phyloP scores from a whole-genome alignment of 495 filamentous ascomycete species.

The Cercophora samala region DNA sequence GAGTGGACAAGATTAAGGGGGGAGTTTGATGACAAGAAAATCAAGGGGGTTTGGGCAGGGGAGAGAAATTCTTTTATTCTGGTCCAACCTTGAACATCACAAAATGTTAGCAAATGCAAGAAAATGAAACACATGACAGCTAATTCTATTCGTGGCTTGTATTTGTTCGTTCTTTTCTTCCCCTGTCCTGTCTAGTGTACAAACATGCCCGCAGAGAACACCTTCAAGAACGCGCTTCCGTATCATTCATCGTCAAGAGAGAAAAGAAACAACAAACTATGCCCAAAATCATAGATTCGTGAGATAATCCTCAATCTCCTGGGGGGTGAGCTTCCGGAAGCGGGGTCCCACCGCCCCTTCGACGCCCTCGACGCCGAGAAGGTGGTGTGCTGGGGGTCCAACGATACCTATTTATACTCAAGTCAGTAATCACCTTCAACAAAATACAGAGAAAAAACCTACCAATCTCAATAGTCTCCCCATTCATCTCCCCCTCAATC shows the following conservation, averaged over 20 bases:
- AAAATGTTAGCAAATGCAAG: conserved; percentile 7
- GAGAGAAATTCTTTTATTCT: conserved; percentile 46
- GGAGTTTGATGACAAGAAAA: conserved; percentile 12
- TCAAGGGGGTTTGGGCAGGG: conserved; percentile 45
- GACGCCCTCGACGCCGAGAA: conserved; percentile 90
- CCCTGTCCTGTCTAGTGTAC: conserved; percentile 22
- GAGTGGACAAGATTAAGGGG: conserved; percentile 36
- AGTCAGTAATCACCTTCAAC: conserved; percentile 36
- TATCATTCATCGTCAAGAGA: conserved; percentile 23
- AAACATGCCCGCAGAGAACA: conserved; percentile 19
- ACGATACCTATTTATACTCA: conserved; percentile 68
- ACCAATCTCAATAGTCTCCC: conserved; percentile 99
- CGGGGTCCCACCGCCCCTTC: conserved; percentile 85
- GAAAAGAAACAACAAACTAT: conserved; percentile 16
- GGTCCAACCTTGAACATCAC: conserved; percentile 20
- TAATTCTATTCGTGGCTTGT: conserved; percentile 18
- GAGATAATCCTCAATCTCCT: conserved; percentile 98
- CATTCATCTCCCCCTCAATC: conserved; percentile 98
- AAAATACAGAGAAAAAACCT: conserved; percentile 30
- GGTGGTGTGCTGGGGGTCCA: conserved; percentile 85
- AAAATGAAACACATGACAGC: conserved; percentile 1
- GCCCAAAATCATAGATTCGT: conserved; percentile 72
- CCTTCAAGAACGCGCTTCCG: conserved; percentile 16
- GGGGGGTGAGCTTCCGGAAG: conserved; percentile 92
- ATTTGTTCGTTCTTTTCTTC: conserved; percentile 11